These are phyloP conservation scores for Cetradonia linearis DNA, from an alignment of 495 filamentous ascomycete species.

Conservation along the genomic window DNA sequence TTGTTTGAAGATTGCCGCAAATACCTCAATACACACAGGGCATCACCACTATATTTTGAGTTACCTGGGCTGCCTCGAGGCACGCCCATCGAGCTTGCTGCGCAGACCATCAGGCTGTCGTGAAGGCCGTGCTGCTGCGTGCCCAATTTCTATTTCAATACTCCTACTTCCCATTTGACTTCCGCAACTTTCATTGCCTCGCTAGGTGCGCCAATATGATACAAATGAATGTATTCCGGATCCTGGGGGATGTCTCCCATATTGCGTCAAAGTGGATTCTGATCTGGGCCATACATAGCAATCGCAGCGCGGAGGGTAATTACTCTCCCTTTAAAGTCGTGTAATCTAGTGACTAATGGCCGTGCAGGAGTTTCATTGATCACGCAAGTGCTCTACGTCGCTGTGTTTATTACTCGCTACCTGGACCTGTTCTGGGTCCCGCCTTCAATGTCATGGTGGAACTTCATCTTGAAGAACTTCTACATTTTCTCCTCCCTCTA, in stretches of 20 bases:
- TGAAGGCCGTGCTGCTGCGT: background rate
- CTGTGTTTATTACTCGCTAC: slow-evolving; percentile 82
- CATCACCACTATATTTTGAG: background rate
- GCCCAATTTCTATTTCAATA: background rate
- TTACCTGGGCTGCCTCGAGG: background rate
- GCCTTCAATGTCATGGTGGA: slow-evolving; percentile 41
- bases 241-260: slow-evolving; percentile 74
- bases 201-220: slow-evolving; percentile 22
- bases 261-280: slow-evolving; percentile 77
- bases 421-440: slow-evolving; percentile 58
- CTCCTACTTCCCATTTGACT: background rate
- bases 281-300: slow-evolving; percentile 82
- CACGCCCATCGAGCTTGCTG: background rate
- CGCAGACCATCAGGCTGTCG: slow-evolving; percentile 1
- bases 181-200: background rate
- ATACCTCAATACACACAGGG: background rate
- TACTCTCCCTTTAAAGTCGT: background rate
- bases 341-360: slow-evolving; percentile 9
- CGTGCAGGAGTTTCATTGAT: slow-evolving; percentile 80
- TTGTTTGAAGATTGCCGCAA: background rate
- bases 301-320: slow-evolving; percentile 77
- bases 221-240: slow-evolving; percentile 58
- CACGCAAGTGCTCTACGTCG: slow-evolving; percentile 77
- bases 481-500: slow-evolving; percentile 81
- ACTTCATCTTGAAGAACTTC: slow-evolving; percentile 70